Evolutionary conservation across 2,329 filamentous ascomycete species (phyloP).

Genomic region (Claviceps sorghi): DNA sequence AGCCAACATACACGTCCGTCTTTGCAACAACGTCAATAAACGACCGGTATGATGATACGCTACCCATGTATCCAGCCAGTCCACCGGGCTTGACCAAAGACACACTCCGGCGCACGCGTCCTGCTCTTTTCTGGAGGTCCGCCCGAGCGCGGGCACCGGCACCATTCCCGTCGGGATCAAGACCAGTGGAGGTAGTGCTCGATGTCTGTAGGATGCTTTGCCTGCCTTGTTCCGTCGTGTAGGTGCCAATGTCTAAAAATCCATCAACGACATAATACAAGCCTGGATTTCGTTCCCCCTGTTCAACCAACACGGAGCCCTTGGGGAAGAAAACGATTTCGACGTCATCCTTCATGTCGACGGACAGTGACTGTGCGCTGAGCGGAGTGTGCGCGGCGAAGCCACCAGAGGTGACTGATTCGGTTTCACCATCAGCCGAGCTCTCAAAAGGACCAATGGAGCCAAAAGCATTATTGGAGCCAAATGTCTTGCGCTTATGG

Average conservation of each 20-base stretch:
- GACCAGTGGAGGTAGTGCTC: constrained; percentile 11
- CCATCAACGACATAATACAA: constrained; percentile 97
- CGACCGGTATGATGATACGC: constrained; percentile 85
- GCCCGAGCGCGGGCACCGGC: background rate
- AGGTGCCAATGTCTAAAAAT: constrained; percentile 87
- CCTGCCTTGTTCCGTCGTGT: constrained; percentile 21
- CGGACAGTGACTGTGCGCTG: constrained; percentile 50
- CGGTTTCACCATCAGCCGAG: constrained; percentile 66
- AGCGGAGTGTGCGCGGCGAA: constrained; percentile 45
- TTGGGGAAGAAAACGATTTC: constrained; percentile 97
- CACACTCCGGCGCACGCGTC: constrained; percentile 47
- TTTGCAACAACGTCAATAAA: constrained; percentile 96
- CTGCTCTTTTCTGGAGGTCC: constrained; percentile 23
- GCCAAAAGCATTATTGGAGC: constrained; percentile 61
- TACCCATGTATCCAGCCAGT: constrained; percentile 85
- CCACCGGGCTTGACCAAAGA: constrained; percentile 91
- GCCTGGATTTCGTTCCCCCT: constrained; percentile 91
- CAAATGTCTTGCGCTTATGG: constrained; percentile 57
- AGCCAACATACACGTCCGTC: constrained; percentile 96
- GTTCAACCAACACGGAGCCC: constrained; percentile 84
- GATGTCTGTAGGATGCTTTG: constrained; percentile 20
- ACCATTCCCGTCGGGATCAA: background rate
- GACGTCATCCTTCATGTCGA: constrained; percentile 79
- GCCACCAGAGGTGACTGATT: constrained; percentile 64
- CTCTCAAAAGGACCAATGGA: constrained; percentile 72